Evolutionary conservation across 768 basidiomycete genomes (phyloP).

Genomic region (Suillus ampliporus): DNA sequence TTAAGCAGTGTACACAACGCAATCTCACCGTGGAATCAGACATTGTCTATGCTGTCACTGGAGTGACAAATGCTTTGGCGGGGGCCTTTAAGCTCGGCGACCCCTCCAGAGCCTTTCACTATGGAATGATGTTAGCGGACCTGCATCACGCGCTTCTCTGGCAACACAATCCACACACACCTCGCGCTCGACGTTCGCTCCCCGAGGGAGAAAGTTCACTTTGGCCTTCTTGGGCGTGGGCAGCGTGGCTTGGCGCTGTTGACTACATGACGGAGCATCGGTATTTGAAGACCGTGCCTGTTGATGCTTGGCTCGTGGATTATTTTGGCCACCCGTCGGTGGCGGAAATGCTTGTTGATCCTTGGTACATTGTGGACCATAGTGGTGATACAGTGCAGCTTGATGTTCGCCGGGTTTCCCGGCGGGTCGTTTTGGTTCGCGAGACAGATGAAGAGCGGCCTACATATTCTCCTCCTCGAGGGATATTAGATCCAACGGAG

Average conservation of each 20-base stretch:
- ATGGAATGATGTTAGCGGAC: conserved; percentile 10
- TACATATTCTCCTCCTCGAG: conserved; percentile 12
- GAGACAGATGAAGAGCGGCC: background rate
- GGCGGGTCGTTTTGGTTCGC: conserved; percentile 1
- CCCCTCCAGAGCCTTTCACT: background rate
- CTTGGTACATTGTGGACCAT: conserved; percentile 24
- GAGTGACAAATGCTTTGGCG: conserved; percentile 4
- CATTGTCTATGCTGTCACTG: background rate
- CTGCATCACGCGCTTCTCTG: conserved; percentile 25
- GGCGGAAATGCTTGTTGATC: conserved; percentile 21
- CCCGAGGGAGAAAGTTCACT: background rate
- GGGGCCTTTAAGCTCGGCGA: background rate
- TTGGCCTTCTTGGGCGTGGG: conserved; percentile 34
- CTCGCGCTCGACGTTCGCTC: conserved; percentile 18
- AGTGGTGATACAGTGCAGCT: conserved; percentile 15
- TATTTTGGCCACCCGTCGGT: conserved; percentile 12
- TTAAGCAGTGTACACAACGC: background rate
- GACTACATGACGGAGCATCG: conserved; percentile 7
- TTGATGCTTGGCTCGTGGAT: background rate
- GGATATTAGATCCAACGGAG: conserved; percentile 2
- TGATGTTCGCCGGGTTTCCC: conserved; percentile 16
- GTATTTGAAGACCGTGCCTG: conserved; percentile 1
- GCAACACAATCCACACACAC: conserved; percentile 24
- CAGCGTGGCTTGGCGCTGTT: conserved; percentile 29
- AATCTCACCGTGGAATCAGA: conserved; percentile 3